phyloP scores from a whole-genome alignment of 2,329 filamentous ascomycete species.

The Penicillium sp. region DNA sequence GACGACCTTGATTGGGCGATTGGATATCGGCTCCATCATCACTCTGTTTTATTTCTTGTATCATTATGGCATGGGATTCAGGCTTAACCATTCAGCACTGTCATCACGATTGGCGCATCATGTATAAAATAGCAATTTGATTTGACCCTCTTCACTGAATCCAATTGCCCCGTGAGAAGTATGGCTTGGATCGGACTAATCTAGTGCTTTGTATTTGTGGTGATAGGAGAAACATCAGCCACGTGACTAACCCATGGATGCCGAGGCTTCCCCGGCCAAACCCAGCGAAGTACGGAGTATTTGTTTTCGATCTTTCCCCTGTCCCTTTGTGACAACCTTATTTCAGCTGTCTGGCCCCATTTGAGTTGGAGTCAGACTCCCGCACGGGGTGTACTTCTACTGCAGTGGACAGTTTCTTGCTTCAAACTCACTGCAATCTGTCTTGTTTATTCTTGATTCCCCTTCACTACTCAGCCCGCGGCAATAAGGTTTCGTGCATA shows the following conservation, averaged over 20 bases:
- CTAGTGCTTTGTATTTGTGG: neutral
- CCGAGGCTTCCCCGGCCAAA: slow-evolving; percentile 21
- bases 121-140: slow-evolving; percentile 27
- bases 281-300: slow-evolving; percentile 1
- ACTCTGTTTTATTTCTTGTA: slow-evolving; percentile 28
- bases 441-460: no score
- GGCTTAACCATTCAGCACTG: slow-evolving; percentile 22
- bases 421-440: no score
- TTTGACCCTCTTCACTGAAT: slow-evolving; percentile 9
- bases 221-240: neutral
- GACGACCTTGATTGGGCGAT: slow-evolving; percentile 9
- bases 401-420: neutral
- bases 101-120: slow-evolving; percentile 38
- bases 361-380: neutral
- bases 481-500: neutral
- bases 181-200: neutral
- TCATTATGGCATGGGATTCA: slow-evolving; percentile 29
- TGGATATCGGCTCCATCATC: slow-evolving; percentile 15
- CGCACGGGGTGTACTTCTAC: neutral
- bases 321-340: neutral
- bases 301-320: neutral
- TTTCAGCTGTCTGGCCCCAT: neutral
- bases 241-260: slow-evolving; percentile 16
- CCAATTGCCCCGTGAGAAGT: no score
- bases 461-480: no score